A percentile compares a stretch with the other conserved stretches of the same genome.
Evolutionary conservation across 2,329 filamentous ascomycete species (phyloP).

Genomic region (Stemphylium beticola): DNA sequence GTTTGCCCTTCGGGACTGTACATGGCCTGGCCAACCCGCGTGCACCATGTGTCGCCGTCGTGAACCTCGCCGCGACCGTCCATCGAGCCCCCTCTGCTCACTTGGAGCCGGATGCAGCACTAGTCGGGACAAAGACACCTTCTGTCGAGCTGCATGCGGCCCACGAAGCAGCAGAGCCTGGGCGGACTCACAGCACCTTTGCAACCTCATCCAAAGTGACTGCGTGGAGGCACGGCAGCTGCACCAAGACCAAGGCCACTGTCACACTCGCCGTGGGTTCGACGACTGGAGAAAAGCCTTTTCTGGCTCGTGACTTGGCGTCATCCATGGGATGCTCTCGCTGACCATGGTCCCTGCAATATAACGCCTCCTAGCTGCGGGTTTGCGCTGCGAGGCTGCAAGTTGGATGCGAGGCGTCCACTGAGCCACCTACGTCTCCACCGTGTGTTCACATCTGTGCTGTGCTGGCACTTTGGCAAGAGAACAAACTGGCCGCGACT

Average conservation of each 20-base stretch:
- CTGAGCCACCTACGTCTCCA: slow-evolving; percentile 11
- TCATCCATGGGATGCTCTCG: slow-evolving; percentile 20
- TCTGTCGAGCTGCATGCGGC: neutral
- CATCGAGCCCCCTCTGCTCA: neutral
- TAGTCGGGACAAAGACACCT: slow-evolving; percentile 2
- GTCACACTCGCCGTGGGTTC: slow-evolving; percentile 8
- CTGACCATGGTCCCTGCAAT: slow-evolving; percentile 26
- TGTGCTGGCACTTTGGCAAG: slow-evolving; percentile 30
- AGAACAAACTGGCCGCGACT: slow-evolving; percentile 18
- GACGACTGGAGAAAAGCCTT: slow-evolving; percentile 5
- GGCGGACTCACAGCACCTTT: neutral
- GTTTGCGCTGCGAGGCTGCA: slow-evolving; percentile 24
- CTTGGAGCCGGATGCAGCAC: slow-evolving; percentile 7
- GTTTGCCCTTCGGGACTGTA: slow-evolving; percentile 11
- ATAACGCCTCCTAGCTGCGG: slow-evolving; percentile 21
- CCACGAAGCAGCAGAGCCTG: neutral
- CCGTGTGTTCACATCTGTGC: slow-evolving; percentile 25
- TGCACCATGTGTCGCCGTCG: slow-evolving; percentile 18
- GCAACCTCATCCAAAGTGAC: slow-evolving; percentile 1
- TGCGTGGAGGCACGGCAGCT: slow-evolving; percentile 6
- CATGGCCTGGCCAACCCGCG: slow-evolving; percentile 20
- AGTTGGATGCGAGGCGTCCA: slow-evolving; percentile 21
- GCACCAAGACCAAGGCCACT: neutral
- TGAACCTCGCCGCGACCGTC: neutral
- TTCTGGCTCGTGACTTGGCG: slow-evolving; percentile 19